A percentile compares a stretch with the other conserved stretches of the same genome.
Evolutionary conservation across 164 flowering plant genomes (phyloP).

Genomic region (Vitis labrusca): DNA sequence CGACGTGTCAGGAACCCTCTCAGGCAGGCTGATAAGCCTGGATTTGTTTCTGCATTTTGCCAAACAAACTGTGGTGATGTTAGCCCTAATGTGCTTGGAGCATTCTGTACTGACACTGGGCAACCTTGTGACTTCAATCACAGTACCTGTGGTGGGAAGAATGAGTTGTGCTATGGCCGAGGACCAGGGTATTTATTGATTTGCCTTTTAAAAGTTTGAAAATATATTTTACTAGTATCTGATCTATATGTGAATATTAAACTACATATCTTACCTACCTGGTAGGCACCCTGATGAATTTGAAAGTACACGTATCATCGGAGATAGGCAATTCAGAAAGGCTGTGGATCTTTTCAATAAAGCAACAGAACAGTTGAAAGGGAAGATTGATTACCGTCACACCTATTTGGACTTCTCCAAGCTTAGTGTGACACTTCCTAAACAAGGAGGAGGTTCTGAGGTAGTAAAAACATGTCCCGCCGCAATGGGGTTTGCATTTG

Average conservation of each 20-base stretch:
- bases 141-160: slow-evolving; percentile 96
- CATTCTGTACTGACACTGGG: slow-evolving; percentile 91
- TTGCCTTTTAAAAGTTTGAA: neutral
- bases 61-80: slow-evolving; percentile 98
- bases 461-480: slow-evolving; percentile 92
- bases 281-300: slow-evolving; percentile 94
- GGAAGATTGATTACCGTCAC: slow-evolving; percentile 84
- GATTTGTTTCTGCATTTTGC: slow-evolving; percentile 93
- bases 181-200: slow-evolving; percentile 82
- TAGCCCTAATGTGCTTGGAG: slow-evolving; percentile 97
- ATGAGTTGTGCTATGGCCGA: slow-evolving; percentile 93
- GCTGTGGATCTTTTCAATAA: slow-evolving; percentile 74
- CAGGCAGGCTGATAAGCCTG: slow-evolving; percentile 64
- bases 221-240: neutral
- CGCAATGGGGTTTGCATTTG: slow-evolving; percentile 97
- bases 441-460: slow-evolving; percentile 56
- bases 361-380: slow-evolving; percentile 78
- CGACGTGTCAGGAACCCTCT: slow-evolving; percentile 72
- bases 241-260: neutral
- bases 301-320: slow-evolving; percentile 93
- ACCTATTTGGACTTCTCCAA: slow-evolving; percentile 78
- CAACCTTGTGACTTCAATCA: slow-evolving; percentile 98
- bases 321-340: slow-evolving; percentile 83
- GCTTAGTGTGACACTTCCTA: slow-evolving; percentile 68
- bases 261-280: slow-evolving; percentile 6